A percentile compares a stretch with the other conserved stretches of the same genome.
These are phyloP conservation scores for Phytophthora hibernalis DNA, from an alignment of 352 stramenopile genomes.

Conservation along the genomic window DNA sequence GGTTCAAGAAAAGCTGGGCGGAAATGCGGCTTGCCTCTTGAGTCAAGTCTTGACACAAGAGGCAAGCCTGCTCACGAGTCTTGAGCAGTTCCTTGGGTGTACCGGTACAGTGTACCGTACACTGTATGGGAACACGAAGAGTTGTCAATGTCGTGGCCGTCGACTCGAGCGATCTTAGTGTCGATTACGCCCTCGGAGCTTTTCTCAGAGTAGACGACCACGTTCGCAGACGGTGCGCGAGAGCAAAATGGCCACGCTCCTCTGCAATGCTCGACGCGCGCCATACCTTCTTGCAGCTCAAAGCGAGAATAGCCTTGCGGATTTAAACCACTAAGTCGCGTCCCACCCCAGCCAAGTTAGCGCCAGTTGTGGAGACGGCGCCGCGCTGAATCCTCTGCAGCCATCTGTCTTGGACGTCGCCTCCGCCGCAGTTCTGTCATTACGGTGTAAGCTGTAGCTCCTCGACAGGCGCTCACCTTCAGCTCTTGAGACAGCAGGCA, in stretches of 20 bases:
- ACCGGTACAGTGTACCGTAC: too few relatives aligned
- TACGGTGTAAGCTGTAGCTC: not conserved
- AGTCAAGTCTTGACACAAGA: too few relatives aligned
- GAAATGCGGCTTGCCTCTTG: too few relatives aligned
- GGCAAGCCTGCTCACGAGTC: too few relatives aligned
- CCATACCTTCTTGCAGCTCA: not conserved
- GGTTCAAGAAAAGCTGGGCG: conserved; percentile 11
- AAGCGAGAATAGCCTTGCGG: not conserved
- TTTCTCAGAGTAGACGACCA: conserved; percentile 2
- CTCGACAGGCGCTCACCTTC: too few relatives aligned
- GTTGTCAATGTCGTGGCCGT: not conserved
- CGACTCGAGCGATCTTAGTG: not conserved
- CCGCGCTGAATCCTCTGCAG: not conserved
- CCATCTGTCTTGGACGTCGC: conserved; percentile 20
- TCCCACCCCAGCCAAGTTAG: conserved; percentile 3
- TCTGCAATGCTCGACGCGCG: not conserved
- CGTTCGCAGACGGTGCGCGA: not conserved
- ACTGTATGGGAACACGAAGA: too few relatives aligned
- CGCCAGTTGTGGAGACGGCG: conserved; percentile 9
- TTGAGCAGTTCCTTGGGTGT: too few relatives aligned
- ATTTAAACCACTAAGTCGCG: not conserved
- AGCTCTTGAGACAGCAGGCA: not conserved
- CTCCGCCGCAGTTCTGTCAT: not conserved
- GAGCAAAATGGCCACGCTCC: not conserved
- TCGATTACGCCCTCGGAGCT: not conserved